Conservation (phyloP, 306 rosid genomes). For the Inga laurina region DNA sequence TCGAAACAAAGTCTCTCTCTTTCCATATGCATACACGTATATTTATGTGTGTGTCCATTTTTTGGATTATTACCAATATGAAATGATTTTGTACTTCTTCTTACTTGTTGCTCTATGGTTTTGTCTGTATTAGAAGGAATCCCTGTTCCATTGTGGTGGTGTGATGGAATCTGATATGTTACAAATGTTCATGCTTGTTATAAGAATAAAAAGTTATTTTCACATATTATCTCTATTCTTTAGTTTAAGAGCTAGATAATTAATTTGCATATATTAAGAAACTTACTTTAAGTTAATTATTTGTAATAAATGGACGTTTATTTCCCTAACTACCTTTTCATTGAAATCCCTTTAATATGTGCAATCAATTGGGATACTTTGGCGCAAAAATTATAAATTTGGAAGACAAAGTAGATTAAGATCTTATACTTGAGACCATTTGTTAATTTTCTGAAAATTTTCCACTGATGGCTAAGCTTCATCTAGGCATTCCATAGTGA, state of each 20-base stretch:
- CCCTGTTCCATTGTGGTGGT: neutral
- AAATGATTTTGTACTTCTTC: neutral
- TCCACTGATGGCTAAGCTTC: neutral
- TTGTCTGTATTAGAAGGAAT: neutral
- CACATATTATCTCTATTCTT: neutral
- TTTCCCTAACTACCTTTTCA: too few species aligned
- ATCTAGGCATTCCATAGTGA: neutral
- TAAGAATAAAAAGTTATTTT: neutral
- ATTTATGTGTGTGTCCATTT: neutral
- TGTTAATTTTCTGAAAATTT: neutral
- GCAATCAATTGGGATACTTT: too few species aligned
- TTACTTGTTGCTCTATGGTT: neutral
- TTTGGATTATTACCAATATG: neutral
- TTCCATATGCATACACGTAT: neutral
- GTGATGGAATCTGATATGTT: too few species aligned
- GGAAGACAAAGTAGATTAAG: too few species aligned
- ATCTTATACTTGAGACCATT: too few species aligned
- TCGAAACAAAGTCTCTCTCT: constrained; percentile 59
- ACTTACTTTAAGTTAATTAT: too few species aligned
- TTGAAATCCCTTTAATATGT: too few species aligned
- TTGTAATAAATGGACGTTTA: too few species aligned
- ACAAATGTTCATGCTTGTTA: neutral
- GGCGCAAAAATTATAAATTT: too few species aligned
- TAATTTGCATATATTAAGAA: too few species aligned
- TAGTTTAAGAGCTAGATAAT: too few species aligned